Evolutionary conservation across 108 stramenopile species (phyloP).

Genomic region (Discostella pseudostelligera): DNA sequence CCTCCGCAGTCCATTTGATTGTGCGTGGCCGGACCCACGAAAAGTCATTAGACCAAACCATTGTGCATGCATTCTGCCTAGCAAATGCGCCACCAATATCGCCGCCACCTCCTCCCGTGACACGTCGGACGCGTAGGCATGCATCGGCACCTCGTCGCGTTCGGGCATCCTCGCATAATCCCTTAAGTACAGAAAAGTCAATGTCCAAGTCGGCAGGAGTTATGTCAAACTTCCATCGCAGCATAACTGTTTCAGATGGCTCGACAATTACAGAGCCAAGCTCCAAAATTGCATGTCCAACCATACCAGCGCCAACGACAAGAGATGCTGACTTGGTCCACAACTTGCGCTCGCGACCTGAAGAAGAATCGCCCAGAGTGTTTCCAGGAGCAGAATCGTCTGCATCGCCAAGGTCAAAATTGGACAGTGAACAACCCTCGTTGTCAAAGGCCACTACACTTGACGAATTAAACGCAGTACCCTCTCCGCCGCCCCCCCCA

Average conservation of each 20-base stretch:
- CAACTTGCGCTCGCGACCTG: conserved; percentile 43
- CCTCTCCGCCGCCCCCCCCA: not conserved
- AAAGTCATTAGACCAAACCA: conserved; percentile 81
- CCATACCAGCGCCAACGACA: conserved; percentile 81
- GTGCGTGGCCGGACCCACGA: conserved; percentile 86
- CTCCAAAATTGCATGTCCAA: conserved; percentile 46
- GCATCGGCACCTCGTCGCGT: conserved; percentile 58
- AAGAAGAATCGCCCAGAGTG: conserved; percentile 5
- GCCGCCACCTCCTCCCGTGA: conserved; percentile 78
- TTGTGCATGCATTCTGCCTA: conserved; percentile 70
- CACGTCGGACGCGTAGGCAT: conserved; percentile 42
- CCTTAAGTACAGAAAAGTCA: conserved; percentile 76
- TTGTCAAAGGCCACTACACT: no score
- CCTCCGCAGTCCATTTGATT: conserved; percentile 72
- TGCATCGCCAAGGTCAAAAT: not conserved
- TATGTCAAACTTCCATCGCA: conserved; percentile 88
- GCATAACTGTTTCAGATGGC: conserved; percentile 57
- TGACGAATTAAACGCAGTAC: no score
- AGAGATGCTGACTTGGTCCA: conserved; percentile 62
- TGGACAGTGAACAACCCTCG: no score
- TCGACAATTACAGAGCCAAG: conserved; percentile 49
- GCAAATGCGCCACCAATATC: conserved; percentile 78
- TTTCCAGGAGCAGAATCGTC: conserved; percentile 1
- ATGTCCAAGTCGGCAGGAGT: conserved; percentile 64
- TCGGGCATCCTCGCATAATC: conserved; percentile 56